Percentiles rank a stretch among this genome's conserved stretches.
Conservation (phyloP, 2,329 filamentous ascomycete genomes). For the Trichoderma sp. region DNA sequence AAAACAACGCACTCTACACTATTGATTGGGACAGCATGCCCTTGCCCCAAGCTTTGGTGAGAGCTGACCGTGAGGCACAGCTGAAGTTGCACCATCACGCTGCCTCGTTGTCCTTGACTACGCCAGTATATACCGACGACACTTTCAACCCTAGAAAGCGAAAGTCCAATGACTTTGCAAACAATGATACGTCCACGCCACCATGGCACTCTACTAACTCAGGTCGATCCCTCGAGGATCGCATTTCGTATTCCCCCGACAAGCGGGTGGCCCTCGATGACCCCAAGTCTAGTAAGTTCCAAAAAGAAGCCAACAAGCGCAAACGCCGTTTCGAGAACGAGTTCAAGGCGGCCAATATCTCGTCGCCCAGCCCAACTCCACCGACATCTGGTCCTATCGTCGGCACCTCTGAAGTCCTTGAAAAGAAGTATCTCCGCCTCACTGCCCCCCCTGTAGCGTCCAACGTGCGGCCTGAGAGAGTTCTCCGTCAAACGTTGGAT, state of each 20-base stretch:
- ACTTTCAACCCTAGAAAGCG: slow-evolving; percentile 69
- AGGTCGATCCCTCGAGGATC: slow-evolving; percentile 67
- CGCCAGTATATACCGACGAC: slow-evolving; percentile 34
- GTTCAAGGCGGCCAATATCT: slow-evolving; percentile 60
- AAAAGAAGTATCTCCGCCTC: slow-evolving; percentile 94
- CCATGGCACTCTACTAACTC: slow-evolving; percentile 77
- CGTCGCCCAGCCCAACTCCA: slow-evolving; percentile 61
- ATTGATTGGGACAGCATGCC: slow-evolving; percentile 84
- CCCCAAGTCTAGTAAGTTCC: slow-evolving; percentile 79
- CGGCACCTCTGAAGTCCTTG: slow-evolving; percentile 79
- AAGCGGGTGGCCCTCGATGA: slow-evolving; percentile 53
- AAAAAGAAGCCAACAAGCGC: slow-evolving; percentile 87
- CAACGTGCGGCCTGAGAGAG: slow-evolving; percentile 79
- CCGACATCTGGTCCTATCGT: slow-evolving; percentile 73
- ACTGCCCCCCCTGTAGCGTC: slow-evolving; percentile 88
- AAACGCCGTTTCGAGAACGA: slow-evolving; percentile 81
- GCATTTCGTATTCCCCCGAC: slow-evolving; percentile 64
- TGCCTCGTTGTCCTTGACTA: slow-evolving; percentile 30
- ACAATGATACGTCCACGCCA: slow-evolving; percentile 57
- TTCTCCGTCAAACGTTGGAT: slow-evolving; percentile 84
- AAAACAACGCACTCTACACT: slow-evolving; percentile 69
- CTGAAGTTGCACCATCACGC: slow-evolving; percentile 44
- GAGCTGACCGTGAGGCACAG: slow-evolving; percentile 65
- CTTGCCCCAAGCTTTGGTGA: slow-evolving; percentile 82
- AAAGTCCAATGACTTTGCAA: slow-evolving; percentile 71